Evolutionary conservation across 768 basidiomycete genomes (phyloP).

Genomic region (Russula olivacea): DNA sequence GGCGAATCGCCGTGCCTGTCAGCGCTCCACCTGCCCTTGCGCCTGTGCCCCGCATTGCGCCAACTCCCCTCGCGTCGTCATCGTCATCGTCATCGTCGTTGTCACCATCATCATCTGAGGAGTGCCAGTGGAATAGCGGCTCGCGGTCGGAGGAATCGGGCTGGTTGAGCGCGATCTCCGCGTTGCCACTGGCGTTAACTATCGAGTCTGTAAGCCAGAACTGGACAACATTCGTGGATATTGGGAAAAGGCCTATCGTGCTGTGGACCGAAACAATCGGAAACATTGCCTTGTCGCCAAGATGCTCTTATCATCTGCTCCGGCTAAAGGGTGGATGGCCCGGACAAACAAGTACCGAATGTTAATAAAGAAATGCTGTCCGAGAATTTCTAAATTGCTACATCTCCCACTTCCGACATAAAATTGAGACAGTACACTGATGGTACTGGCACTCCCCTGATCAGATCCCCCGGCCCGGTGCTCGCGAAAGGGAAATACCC

Average conservation of each 20-base stretch:
- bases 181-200: conserved; percentile 58
- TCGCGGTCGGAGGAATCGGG: conserved; percentile 41
- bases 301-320: too few relatives aligned
- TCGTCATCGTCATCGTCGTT: conserved; percentile 25
- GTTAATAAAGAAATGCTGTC: too few relatives aligned
- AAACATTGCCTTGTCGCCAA: too few relatives aligned
- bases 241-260: conserved; percentile 89
- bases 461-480: too few relatives aligned
- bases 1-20: conserved; percentile 38
- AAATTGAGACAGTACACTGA: too few relatives aligned
- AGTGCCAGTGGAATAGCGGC: conserved; percentile 63
- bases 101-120: conserved; percentile 32
- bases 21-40: conserved; percentile 34
- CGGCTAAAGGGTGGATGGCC: too few relatives aligned
- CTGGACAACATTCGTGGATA: conserved; percentile 82
- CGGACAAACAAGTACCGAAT: too few relatives aligned
- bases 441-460: too few relatives aligned
- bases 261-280: conserved; percentile 38
- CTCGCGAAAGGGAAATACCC: too few relatives aligned
- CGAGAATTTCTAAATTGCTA: too few relatives aligned
- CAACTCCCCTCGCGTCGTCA: not conserved
- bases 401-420: too few relatives aligned
- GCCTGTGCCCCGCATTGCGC: conserved; percentile 35
- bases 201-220: conserved; percentile 96
- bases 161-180: conserved; percentile 35